Percentiles rank a stretch among this genome's conserved stretches.
Evolutionary conservation across 1,284 basidiomycete species (phyloP).

Genomic region (Phylloporus gajari): DNA sequence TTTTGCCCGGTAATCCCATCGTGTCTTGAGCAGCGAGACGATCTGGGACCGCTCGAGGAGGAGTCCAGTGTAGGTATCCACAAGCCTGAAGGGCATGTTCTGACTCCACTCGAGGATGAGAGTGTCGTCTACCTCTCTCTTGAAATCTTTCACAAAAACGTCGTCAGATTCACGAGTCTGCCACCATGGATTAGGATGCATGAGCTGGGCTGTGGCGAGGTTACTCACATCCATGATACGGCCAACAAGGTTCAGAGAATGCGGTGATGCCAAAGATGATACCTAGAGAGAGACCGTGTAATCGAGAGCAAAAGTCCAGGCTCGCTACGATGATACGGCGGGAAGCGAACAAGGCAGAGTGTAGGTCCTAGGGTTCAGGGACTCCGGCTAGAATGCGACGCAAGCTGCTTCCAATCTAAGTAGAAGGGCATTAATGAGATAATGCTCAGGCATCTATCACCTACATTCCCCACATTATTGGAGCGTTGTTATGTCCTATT

Average conservation of each 20-base stretch:
- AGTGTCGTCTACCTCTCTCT: slow-evolving; percentile 20
- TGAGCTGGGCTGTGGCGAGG: background rate
- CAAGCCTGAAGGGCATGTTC: slow-evolving; percentile 38
- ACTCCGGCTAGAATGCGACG: too few relatives aligned
- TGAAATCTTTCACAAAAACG: slow-evolving; percentile 23
- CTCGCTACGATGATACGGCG: background rate
- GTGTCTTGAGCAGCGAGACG: slow-evolving; percentile 22
- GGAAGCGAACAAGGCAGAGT: slow-evolving; percentile 5
- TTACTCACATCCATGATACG: slow-evolving; percentile 16
- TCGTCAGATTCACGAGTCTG: background rate
- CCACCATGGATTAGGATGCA: background rate
- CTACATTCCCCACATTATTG: too few relatives aligned
- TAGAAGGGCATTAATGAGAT: too few relatives aligned
- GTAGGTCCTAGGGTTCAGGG: too few relatives aligned
- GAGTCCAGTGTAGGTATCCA: slow-evolving; percentile 38
- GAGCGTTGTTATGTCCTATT: too few relatives aligned
- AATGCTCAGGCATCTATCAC: too few relatives aligned
- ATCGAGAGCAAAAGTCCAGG: background rate
- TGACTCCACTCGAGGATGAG: slow-evolving; percentile 28
- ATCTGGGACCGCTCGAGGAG: slow-evolving; percentile 30
- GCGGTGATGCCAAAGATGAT: background rate
- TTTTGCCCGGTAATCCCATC: slow-evolving; percentile 23
- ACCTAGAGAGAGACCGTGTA: background rate
- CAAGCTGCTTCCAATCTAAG: too few relatives aligned
- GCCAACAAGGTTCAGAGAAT: background rate